Evolutionary conservation across 1,284 basidiomycete genomes (phyloP).

Genomic region (Papiliotrema laurentii): DNA sequence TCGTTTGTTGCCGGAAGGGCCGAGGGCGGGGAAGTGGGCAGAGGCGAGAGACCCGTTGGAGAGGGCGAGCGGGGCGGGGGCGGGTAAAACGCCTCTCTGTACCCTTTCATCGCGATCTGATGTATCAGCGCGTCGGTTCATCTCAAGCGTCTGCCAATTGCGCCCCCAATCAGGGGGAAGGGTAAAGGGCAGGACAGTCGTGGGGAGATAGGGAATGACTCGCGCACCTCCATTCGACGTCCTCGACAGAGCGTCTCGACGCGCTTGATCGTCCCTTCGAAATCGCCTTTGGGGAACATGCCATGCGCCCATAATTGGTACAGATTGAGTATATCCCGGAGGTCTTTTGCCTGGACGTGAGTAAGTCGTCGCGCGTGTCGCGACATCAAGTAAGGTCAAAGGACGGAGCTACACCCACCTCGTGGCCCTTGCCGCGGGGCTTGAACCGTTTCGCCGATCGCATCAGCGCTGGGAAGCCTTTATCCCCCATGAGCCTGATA

Average conservation of each 20-base stretch:
- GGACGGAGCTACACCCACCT: conserved; percentile 57
- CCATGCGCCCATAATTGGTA: conserved; percentile 91
- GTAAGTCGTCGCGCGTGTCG: neutral
- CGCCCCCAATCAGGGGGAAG: neutral
- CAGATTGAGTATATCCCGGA: conserved; percentile 68
- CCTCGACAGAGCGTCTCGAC: conserved; percentile 82
- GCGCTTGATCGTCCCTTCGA: conserved; percentile 71
- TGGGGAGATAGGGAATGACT: conserved; percentile 5
- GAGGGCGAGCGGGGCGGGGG: conserved; percentile 19
- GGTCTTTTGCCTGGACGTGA: conserved; percentile 60
- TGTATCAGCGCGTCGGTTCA: neutral
- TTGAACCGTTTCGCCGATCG: conserved; percentile 68
- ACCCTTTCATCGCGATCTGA: conserved; percentile 40
- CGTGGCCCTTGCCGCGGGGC: conserved; percentile 79
- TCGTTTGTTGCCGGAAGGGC: conserved; percentile 3
- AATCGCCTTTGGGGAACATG: conserved; percentile 80
- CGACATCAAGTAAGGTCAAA: too few relatives aligned
- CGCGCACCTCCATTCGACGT: conserved; percentile 70
- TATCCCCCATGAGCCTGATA: conserved; percentile 58
- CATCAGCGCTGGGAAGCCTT: conserved; percentile 73
- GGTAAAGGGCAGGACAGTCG: neutral
- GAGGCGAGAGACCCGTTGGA: conserved; percentile 16
- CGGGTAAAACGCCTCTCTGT: conserved; percentile 59
- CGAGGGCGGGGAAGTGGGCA: neutral
- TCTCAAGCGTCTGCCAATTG: neutral